A percentile compares a stretch with the other conserved stretches of the same genome.
phyloP scores from a whole-genome alignment of 176 grass and related monocot genomes.

The Eragrostis curvula region DNA sequence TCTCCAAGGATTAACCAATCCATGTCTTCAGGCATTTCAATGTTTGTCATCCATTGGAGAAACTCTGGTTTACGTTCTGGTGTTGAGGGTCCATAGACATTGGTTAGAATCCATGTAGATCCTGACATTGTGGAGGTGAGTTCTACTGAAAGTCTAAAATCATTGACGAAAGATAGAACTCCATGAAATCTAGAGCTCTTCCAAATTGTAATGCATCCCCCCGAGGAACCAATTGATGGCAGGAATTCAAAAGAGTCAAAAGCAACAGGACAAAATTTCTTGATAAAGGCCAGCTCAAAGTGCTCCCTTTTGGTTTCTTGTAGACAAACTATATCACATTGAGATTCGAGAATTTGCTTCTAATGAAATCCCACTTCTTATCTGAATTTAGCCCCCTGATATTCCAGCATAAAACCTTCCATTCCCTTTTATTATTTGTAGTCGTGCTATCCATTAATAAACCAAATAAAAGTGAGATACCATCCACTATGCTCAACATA shows the following conservation, averaged over 20 bases:
- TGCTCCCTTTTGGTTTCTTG: too few relatives aligned
- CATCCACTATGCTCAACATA: too few relatives aligned
- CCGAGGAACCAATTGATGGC: accelerated
- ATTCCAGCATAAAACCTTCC: too few relatives aligned
- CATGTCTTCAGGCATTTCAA: neutral
- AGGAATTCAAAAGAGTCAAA: neutral
- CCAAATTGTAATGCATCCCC: neutral
- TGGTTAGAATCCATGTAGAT: neutral
- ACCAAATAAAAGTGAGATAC: too few relatives aligned
- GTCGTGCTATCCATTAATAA: too few relatives aligned
- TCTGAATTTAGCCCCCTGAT: too few relatives aligned
- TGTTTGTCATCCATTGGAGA: neutral
- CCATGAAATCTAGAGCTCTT: neutral
- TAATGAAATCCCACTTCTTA: too few relatives aligned
- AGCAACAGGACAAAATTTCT: too few relatives aligned
- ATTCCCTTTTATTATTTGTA: too few relatives aligned
- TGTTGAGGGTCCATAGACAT: neutral
- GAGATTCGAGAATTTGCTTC: too few relatives aligned
- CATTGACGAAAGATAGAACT: neutral
- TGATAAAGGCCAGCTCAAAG: too few relatives aligned
- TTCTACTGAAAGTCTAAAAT: neutral
- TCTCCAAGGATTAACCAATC: neutral
- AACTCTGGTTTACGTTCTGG: neutral
- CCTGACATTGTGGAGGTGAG: neutral
- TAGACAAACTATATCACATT: too few relatives aligned